A percentile compares a stretch with the other conserved stretches of the same genome.
Evolutionary conservation across 768 basidiomycete species (phyloP).

Genomic region (Aureoboletus auriporus): DNA sequence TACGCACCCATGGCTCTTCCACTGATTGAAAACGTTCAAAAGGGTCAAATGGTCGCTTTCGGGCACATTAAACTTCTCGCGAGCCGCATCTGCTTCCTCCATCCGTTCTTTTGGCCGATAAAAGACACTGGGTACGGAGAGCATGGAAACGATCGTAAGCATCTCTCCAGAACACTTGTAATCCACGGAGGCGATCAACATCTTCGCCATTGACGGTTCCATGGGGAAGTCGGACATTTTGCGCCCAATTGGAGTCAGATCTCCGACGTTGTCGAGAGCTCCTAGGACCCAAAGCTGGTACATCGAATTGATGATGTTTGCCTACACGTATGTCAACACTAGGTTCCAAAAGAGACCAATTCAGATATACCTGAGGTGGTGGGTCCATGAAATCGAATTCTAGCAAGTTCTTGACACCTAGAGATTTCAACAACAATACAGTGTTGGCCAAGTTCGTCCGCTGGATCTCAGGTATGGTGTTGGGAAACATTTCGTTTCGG

Average conservation of each 20-base stretch:
- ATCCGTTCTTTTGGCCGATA: conserved; percentile 96
- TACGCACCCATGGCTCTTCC: conserved; percentile 90
- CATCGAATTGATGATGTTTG: conserved; percentile 98
- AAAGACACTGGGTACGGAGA: conserved; percentile 96
- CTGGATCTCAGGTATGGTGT: conserved; percentile 97
- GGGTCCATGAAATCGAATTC: conserved; percentile 99
- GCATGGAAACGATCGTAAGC: conserved; percentile 98
- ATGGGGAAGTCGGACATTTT: conserved; percentile 99
- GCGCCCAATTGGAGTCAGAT: conserved; percentile 84
- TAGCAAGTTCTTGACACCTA: conserved; percentile 94
- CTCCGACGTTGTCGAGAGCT: conserved; percentile 95
- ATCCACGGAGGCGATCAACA: conserved; percentile 89
- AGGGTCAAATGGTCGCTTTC: conserved; percentile 97
- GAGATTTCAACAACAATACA: conserved; percentile 87
- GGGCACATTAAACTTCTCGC: conserved; percentile 98
- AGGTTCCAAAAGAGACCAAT: background rate
- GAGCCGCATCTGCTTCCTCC: conserved; percentile 95
- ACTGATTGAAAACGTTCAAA: conserved; percentile 95
- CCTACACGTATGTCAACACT: conserved; percentile 39
- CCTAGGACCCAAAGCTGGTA: conserved; percentile 99
- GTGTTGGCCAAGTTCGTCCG: conserved; percentile 97
- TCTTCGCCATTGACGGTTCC: conserved; percentile 99
- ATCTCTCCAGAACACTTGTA: conserved; percentile 93
- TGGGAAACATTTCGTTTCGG: conserved; percentile 92
- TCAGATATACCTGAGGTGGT: conserved; percentile 79